Percentiles rank a stretch among this genome's conserved stretches.
phyloP scores from a whole-genome alignment of 208 protist genomes.

The Acanthamoeba sp. region DNA sequence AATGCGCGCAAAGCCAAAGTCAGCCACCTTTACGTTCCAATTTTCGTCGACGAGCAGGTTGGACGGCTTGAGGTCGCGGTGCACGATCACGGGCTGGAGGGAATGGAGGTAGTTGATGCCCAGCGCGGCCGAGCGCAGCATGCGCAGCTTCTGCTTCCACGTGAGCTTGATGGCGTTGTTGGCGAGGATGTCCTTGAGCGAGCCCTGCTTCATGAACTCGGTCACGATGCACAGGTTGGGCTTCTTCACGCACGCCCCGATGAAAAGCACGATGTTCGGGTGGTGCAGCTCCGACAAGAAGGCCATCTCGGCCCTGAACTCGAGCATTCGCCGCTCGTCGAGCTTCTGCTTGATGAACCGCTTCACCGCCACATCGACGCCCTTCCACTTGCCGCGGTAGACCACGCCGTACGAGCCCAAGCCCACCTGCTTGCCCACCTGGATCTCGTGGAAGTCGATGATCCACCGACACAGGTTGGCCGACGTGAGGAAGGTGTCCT shows the following conservation, averaged over 20 bases:
- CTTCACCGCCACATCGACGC: slow-evolving; percentile 57
- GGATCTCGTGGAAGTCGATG: slow-evolving; percentile 34
- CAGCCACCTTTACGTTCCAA: slow-evolving; percentile 79
- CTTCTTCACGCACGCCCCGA: slow-evolving; percentile 4
- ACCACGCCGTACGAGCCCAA: slow-evolving; percentile 25
- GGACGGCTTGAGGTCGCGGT: slow-evolving; percentile 83
- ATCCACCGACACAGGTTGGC: slow-evolving; percentile 67
- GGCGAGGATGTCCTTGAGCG: not conserved
- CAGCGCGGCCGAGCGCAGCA: too few relatives aligned
- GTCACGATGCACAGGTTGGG: too few relatives aligned
- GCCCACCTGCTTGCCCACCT: slow-evolving; percentile 32
- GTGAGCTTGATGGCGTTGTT: too few relatives aligned
- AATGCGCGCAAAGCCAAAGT: slow-evolving; percentile 52
- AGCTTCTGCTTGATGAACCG: slow-evolving; percentile 65
- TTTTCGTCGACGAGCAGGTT: slow-evolving; percentile 87
- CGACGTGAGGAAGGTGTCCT: slow-evolving; percentile 29
- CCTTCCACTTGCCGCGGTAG: slow-evolving; percentile 54
- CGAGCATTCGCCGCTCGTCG: not conserved
- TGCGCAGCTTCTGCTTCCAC: too few relatives aligned
- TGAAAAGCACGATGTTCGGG: slow-evolving; percentile 56
- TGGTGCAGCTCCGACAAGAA: slow-evolving; percentile 40
- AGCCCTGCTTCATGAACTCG: not conserved
- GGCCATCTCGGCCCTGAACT: slow-evolving; percentile 56
- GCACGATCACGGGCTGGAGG: slow-evolving; percentile 81
- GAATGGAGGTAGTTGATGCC: slow-evolving; percentile 87